phyloP scores from a whole-genome alignment of 257 asterid genomes.

The Rubia yunnanensis region DNA sequence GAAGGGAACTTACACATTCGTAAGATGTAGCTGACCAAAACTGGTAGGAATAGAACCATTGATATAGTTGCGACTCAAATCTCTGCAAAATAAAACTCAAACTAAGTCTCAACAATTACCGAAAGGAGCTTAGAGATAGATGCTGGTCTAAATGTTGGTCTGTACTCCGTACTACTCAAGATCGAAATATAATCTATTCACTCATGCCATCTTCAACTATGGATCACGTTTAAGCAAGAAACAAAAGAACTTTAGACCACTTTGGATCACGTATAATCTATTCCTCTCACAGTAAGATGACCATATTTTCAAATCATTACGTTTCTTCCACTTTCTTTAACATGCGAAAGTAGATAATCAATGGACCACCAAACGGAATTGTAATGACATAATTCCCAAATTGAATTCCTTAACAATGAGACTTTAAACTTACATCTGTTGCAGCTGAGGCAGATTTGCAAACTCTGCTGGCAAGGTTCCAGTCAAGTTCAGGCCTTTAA shows the following conservation, averaged over 20 bases:
- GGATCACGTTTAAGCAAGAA: not conserved
- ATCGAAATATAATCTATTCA: not conserved
- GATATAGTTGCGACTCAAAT: constrained; percentile 60
- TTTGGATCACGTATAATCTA: not conserved
- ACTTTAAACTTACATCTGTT: constrained; percentile 44
- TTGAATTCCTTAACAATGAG: not conserved
- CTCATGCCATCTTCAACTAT: not conserved
- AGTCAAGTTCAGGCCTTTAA: constrained; percentile 56
- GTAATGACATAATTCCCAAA: not conserved
- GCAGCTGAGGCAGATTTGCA: constrained; percentile 40
- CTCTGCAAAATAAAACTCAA: constrained; percentile 31
- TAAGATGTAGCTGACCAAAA: constrained; percentile 42
- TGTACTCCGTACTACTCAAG: not conserved
- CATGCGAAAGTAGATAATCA: not conserved
- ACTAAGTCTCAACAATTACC: not conserved
- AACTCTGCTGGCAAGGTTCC: constrained; percentile 71
- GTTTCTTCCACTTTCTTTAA: not conserved
- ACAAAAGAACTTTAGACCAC: not conserved
- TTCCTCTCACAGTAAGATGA: not conserved
- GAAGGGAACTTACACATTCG: constrained; percentile 40
- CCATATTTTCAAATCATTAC: not conserved
- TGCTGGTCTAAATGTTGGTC: not conserved
- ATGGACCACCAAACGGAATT: too few relatives aligned
- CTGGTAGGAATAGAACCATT: constrained; percentile 62
- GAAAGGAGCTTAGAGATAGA: not conserved